Base-by-base conservation (phyloP, 495 filamentous ascomycete genomes). In the Hypoxylon cercidicola region DNA sequence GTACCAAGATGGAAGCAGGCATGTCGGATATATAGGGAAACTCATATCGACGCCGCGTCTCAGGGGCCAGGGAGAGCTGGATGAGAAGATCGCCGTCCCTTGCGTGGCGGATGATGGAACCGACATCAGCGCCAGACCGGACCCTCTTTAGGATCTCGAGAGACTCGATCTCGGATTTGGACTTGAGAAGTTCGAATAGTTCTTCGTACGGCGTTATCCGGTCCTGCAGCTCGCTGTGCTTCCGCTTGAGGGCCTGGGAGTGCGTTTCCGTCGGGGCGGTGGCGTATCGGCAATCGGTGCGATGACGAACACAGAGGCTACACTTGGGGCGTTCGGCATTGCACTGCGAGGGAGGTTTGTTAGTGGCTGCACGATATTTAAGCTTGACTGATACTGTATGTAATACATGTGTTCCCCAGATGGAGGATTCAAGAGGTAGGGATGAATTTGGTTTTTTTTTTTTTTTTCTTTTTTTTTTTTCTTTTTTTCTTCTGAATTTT, bases 401-500 rank as follows among this genome's bases (percentile, higher is more conserved):
- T 13, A 23, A 13, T 18, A 34, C 28, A n/a, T 40, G 40, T 43
- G 20, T 18, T 32, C 30, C 30, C 10, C 4, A 13, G 15, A 6
- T 41, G 16, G n/a, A n/a, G n/a, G 23, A 5, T 25, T 5, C 5
- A 25, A 5, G 23, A 5, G 23, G 23, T 25, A 2, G 23, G 5
- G 23, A 25, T 25, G 11, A 13, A 39, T 5, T 2, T n/a, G 15
- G 34, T 46, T 23, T 16, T 12, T 16, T 3, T 34, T 9, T 18
- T 34, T 2, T 11, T 5, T 21, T 47, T 54, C 20, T 47, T 16
- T 25, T 47, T 58, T 67, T 56, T 82, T 83, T 77, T 84, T 86
- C 55, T 19, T 21, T 86, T 86, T 40, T 83, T 75, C 56, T 75
- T 84, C 30, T 83, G 73, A 63, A 11, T 11, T 5, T 21, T 47